phyloP scores from a whole-genome alignment of 768 basidiomycete species.

The Kondoa malvinella region DNA sequence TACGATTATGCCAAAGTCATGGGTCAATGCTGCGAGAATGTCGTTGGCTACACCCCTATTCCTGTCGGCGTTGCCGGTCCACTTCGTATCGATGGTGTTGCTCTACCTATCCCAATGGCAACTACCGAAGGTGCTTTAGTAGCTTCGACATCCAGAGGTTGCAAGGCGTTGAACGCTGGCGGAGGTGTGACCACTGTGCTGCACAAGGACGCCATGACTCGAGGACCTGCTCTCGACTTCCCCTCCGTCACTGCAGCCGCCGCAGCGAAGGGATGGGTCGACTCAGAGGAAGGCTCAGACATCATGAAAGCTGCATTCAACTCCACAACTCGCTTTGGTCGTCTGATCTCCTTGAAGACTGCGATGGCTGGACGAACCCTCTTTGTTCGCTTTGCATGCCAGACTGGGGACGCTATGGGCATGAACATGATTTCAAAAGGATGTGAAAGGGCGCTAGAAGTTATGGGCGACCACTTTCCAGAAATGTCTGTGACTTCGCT shows the following conservation, averaged over 20 bases:
- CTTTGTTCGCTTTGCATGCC: constrained; percentile 81
- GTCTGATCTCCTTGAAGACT: constrained; percentile 65
- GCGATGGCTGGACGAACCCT: constrained; percentile 84
- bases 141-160: constrained; percentile 89
- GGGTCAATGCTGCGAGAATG: constrained; percentile 97
- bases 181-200: constrained; percentile 91
- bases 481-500: constrained; percentile 80
- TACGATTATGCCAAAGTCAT: constrained; percentile 90
- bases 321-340: constrained; percentile 81
- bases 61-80: constrained; percentile 95
- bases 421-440: constrained; percentile 99
- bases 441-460: constrained; percentile 80
- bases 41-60: constrained; percentile 88
- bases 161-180: constrained; percentile 90
- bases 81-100: constrained; percentile 66
- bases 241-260: constrained; percentile 63
- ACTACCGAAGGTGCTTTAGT: constrained; percentile 99
- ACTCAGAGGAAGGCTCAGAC: constrained; percentile 57
- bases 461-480: constrained; percentile 54
- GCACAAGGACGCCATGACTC: constrained; percentile 87
- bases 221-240: constrained; percentile 96
- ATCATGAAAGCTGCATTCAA: constrained; percentile 75
- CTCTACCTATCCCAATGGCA: constrained; percentile 91
- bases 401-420: constrained; percentile 96
- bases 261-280: constrained; percentile 71